These are phyloP conservation scores for Coccomyxa subellipsoidea DNA, from an alignment of 163 green algal species.

Conservation along the genomic window DNA sequence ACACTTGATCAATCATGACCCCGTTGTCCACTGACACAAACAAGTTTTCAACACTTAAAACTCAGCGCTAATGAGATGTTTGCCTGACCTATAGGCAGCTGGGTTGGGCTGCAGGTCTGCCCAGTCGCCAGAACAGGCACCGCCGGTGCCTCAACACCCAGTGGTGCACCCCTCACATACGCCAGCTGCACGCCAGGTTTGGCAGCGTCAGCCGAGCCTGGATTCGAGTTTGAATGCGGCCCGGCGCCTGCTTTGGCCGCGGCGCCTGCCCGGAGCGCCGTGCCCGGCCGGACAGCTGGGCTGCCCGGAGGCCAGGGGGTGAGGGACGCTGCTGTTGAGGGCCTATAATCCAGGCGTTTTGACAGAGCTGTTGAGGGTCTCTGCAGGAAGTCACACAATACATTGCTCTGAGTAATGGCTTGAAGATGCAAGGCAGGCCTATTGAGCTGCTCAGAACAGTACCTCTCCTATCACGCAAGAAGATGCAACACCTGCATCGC, in stretches of 20 bases:
- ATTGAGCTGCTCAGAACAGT: not conserved
- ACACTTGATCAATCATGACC: too few relatives aligned
- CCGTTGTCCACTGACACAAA: too few relatives aligned
- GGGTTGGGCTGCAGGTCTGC: constrained; percentile 72
- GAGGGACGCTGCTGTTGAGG: not conserved
- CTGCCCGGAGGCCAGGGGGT: not conserved
- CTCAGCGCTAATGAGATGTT: too few relatives aligned
- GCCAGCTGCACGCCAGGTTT: constrained; percentile 39
- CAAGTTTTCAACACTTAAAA: too few relatives aligned
- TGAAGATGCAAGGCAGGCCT: not conserved
- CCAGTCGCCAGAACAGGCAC: constrained; percentile 74
- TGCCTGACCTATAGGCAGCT: constrained; percentile 51
- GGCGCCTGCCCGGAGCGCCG: not conserved
- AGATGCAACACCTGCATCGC: too few relatives aligned
- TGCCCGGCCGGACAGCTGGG: not conserved
- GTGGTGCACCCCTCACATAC: constrained; percentile 73
- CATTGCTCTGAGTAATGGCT: not conserved
- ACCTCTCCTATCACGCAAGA: too few relatives aligned
- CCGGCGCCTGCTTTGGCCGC: not conserved
- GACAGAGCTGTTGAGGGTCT: not conserved
- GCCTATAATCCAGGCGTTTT: not conserved
- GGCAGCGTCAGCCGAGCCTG: constrained; percentile 27
- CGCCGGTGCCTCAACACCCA: constrained; percentile 66
- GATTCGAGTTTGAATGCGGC: not conserved
- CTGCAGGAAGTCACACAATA: not conserved